Conservation (phyloP, 2,329 filamentous ascomycete genomes). For the Ophiostoma sp. region DNA sequence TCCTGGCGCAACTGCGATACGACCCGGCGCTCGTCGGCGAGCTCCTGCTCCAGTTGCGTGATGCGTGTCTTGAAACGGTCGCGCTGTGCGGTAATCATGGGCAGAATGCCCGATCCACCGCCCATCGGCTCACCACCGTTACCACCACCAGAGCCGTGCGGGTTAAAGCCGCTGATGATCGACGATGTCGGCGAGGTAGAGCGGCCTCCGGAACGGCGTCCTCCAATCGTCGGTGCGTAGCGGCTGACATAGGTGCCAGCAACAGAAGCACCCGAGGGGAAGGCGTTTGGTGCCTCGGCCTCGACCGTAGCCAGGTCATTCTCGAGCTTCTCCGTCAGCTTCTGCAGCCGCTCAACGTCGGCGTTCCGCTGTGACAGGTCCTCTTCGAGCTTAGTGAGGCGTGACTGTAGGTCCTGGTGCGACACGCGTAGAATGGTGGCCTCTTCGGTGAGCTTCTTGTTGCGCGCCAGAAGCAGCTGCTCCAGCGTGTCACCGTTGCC, state of each 20-base stretch:
- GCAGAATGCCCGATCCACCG: slow-evolving; percentile 82
- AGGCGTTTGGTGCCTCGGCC: slow-evolving; percentile 77
- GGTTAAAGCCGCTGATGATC: slow-evolving; percentile 96
- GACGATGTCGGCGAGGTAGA: slow-evolving; percentile 88
- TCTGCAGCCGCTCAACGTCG: slow-evolving; percentile 81
- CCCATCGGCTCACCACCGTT: slow-evolving; percentile 63
- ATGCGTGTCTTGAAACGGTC: slow-evolving; percentile 99
- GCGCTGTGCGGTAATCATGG: slow-evolving; percentile 97
- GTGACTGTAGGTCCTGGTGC: slow-evolving; percentile 83
- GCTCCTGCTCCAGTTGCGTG: slow-evolving; percentile 81
- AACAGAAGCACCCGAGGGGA: slow-evolving; percentile 87
- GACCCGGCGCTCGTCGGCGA: slow-evolving; percentile 78
- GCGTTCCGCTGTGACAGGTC: slow-evolving; percentile 80
- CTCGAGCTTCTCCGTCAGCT: slow-evolving; percentile 84
- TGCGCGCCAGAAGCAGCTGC: slow-evolving; percentile 84
- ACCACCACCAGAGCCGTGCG: slow-evolving; percentile 42
- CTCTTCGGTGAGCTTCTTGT: slow-evolving; percentile 95
- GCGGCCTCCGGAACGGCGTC: slow-evolving; percentile 41
- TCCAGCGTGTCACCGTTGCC: slow-evolving; percentile 77
- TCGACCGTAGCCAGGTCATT: slow-evolving; percentile 88
- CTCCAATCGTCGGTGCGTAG: slow-evolving; percentile 63
- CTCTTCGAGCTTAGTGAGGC: slow-evolving; percentile 77
- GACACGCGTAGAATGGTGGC: slow-evolving; percentile 90
- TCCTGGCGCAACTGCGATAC: slow-evolving; percentile 88
- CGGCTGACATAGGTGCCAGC: slow-evolving; percentile 86